Base-by-base conservation (phyloP, 1,139 yeast species). In the Pichia norvegensis region DNA sequence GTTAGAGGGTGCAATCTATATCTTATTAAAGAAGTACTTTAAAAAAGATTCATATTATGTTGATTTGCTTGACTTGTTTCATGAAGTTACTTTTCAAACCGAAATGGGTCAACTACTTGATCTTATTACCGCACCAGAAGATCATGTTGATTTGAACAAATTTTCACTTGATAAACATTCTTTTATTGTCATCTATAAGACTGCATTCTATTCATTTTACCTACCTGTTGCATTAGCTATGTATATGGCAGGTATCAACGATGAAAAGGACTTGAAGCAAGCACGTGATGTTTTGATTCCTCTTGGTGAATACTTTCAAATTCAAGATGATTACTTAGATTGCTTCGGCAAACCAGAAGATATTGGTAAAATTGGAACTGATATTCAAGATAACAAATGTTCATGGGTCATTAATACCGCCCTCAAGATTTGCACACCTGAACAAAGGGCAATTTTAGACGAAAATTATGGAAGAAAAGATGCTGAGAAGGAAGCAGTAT, bases 351-450 rank as follows among this genome's bases (percentile, higher is more conserved):
- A 94, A 57, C 97, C 98, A 41, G 95, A 85, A 63, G 90, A 90
- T 61, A 92, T 92, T 63, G 99, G 99, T 53, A 94, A 94, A 74
- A 87, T 94, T 56, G 99, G 99, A 56, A 94, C 98, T 49, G 99
- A 94, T 66, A 94, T 94, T 62, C 86, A 86, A 70, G 99, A 94
- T 67, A 94, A 94, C 77, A 94, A 94, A 70, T 94, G 98, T 68
- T 85, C 97, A 41, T 94, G 99, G 99, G 82, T 94, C 50, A 78
- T 94, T 60, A 92, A 92, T 74, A 86, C 87, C 60, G 98, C 98
- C 9, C 76, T 94, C 58, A 76, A 83, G 64, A 72, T 81, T 57
- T 94, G 79, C 44, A 74, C 78, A 29, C 78, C 87, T 42, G 94
- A 81, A 55, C 97, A 94, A 70, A 83, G 97, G 66, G 66, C 73